Evolutionary conservation across 2,329 filamentous ascomycete species (phyloP), one percentile per base, ranked within the genome.

Genomic region (Ascochyta pisi): DNA sequence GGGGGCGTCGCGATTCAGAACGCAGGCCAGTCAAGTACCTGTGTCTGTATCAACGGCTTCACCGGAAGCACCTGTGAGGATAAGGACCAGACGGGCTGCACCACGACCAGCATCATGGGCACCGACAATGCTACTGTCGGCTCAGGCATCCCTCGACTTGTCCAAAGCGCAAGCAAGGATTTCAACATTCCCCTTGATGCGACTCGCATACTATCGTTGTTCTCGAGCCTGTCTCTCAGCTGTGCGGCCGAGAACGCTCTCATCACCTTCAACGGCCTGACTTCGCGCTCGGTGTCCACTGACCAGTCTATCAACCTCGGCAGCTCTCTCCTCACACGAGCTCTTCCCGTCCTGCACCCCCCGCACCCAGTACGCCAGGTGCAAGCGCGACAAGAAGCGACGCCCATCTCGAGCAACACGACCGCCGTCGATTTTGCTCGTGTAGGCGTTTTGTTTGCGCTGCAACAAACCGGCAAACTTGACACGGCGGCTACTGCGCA

Each of bases 41-140:
- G 94, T 73, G 86, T 97, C 39, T 99, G 94, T 76, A 86, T 89
- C 22, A 92, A 95, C 66, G 92, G 93, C 1, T 98, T 94, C 73
- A 93, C 90, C 0, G 88, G 88, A 22, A 77, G 77, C 1, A 82
- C 78, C 15, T 91, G 88, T 68, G 77, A 75, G 4, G 62, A 76
- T 13, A 75, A 79, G 13, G 82, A 83, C 52, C 77, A 82, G 23
- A 67, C 65, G 15, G 81, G 80, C 42, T 90, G 88, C 66, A 82
- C 83, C 6, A 86, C 82, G 0, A 81, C 79, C 3, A 73, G 71
- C 27, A 69, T 80, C 23, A 62, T 75, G 22, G 73, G 76, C 16
- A 74, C 79, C 24, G 66, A 78, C 38, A 76, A 76, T 47, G 92
- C 91, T 29, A 97, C 92, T 0, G 80, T 97, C 47, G 95, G 95